phyloP scores from a whole-genome alignment of 2,329 filamentous ascomycete species.

The Penicillium sp. region DNA sequence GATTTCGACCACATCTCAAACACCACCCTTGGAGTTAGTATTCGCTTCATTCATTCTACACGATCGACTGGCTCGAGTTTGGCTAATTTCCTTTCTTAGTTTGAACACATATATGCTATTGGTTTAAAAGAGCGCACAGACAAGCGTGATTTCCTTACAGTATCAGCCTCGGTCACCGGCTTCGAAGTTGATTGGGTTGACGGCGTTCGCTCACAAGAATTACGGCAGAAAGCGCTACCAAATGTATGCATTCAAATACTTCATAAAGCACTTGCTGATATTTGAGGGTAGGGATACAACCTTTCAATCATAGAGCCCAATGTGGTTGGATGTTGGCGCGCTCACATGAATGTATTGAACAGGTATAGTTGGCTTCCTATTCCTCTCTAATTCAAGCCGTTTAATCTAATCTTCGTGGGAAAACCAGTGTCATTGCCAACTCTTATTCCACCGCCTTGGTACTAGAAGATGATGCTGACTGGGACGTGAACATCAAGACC shows the following conservation, averaged over 20 bases:
- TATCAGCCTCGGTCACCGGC: conserved; percentile 43
- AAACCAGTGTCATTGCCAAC: conserved; percentile 42
- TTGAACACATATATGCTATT: conserved; percentile 48
- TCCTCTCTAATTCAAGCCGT: neutral
- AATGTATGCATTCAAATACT: conserved; percentile 15
- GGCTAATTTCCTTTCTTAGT: conserved; percentile 21
- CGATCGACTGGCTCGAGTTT: neutral
- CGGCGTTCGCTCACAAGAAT: conserved; percentile 40
- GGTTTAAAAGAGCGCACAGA: conserved; percentile 49
- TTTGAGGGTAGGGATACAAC: conserved; percentile 11
- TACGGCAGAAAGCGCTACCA: conserved; percentile 46
- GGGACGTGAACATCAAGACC: conserved; percentile 52
- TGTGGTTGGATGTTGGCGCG: conserved; percentile 44
- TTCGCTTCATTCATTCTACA: neutral
- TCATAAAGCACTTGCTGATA: neutral
- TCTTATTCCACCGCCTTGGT: conserved; percentile 51
- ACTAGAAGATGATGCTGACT: conserved; percentile 59
- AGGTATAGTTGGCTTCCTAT: conserved; percentile 18
- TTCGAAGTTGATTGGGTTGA: conserved; percentile 47
- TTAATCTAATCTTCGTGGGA: neutral
- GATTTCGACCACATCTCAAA: conserved; percentile 24
- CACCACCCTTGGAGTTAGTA: conserved; percentile 27
- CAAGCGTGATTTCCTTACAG: conserved; percentile 48
- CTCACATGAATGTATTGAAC: conserved; percentile 40
- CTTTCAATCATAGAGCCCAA: conserved; percentile 16